A percentile compares a stretch with the other conserved stretches of the same genome.
These are phyloP conservation scores for Anisogramma anomala DNA, from an alignment of 2,329 filamentous ascomycete species.

Conservation along the genomic window DNA sequence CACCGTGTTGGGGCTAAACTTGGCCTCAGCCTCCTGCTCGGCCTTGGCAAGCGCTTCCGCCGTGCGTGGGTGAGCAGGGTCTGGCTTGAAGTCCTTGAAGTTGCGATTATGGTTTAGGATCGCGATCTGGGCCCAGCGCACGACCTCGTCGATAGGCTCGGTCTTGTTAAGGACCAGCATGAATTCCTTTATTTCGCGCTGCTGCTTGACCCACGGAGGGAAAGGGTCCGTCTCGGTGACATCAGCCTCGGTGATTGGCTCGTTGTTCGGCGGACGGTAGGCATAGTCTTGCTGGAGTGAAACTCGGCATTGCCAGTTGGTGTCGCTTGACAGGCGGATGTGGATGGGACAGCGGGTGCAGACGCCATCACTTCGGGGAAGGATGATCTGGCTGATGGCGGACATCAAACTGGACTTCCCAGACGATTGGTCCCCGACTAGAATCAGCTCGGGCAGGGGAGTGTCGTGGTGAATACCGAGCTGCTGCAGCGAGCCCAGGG, in stretches of 20 bases:
- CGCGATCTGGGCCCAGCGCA: constrained; percentile 67
- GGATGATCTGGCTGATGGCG: constrained; percentile 55
- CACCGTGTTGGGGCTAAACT: constrained; percentile 76
- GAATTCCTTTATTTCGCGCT: constrained; percentile 44
- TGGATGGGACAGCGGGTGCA: constrained; percentile 76
- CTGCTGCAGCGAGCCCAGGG: constrained; percentile 55
- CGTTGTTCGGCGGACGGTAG: constrained; percentile 33
- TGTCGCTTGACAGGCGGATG: constrained; percentile 54
- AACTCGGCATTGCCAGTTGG: constrained; percentile 57
- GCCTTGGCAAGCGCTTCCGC: constrained; percentile 21
- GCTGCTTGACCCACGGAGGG: constrained; percentile 51
- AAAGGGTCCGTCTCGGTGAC: constrained; percentile 43
- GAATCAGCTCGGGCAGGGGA: constrained; percentile 64
- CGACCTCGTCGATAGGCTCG: constrained; percentile 50
- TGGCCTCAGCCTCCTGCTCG: constrained; percentile 38
- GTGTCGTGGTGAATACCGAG: constrained; percentile 63
- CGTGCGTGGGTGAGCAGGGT: constrained; percentile 20
- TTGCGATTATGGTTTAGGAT: constrained; percentile 55
- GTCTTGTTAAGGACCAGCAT: constrained; percentile 52
- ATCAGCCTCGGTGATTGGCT: constrained; percentile 31
- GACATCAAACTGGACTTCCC: constrained; percentile 66
- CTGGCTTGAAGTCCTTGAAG: constrained; percentile 42
- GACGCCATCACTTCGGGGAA: constrained; percentile 58
- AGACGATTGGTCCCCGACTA: constrained; percentile 75
- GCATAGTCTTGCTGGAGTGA: constrained; percentile 54